phyloP scores from a whole-genome alignment of 2,329 filamentous ascomycete genomes.

The Cryphonectria parasitica region DNA sequence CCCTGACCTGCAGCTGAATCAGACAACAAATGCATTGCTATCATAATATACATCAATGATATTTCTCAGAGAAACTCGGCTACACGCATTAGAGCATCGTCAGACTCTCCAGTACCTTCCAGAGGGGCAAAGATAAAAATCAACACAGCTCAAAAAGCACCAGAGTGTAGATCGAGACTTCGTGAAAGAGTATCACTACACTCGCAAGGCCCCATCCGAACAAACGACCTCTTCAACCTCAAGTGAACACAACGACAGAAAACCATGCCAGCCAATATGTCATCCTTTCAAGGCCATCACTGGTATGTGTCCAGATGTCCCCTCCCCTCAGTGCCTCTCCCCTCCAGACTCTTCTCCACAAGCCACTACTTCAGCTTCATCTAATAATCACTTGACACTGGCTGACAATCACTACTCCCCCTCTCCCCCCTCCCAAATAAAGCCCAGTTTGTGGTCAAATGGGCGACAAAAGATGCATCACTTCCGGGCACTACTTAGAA shows the following conservation, averaged over 20 bases:
- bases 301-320: constrained; percentile 5
- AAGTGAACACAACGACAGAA: background rate
- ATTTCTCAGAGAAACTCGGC: background rate
- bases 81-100: background rate
- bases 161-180: background rate
- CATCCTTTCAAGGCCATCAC: constrained; percentile 17
- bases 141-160: too few relatives aligned
- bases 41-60: background rate
- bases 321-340: too few relatives aligned
- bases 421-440: too few relatives aligned
- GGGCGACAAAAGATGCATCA: constrained; percentile 13
- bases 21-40: background rate
- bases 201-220: background rate
- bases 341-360: background rate
- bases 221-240: background rate
- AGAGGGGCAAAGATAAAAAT: background rate
- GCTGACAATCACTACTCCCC: background rate
- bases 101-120: background rate
- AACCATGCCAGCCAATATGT: constrained; percentile 7
- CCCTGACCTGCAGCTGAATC: background rate
- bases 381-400: background rate
- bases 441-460: constrained; percentile 11
- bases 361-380: background rate
- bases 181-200: background rate
- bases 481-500: background rate